These are phyloP conservation scores for Trichoderma sp. DNA, from an alignment of 2,329 filamentous ascomycete genomes.

Conservation along the genomic window DNA sequence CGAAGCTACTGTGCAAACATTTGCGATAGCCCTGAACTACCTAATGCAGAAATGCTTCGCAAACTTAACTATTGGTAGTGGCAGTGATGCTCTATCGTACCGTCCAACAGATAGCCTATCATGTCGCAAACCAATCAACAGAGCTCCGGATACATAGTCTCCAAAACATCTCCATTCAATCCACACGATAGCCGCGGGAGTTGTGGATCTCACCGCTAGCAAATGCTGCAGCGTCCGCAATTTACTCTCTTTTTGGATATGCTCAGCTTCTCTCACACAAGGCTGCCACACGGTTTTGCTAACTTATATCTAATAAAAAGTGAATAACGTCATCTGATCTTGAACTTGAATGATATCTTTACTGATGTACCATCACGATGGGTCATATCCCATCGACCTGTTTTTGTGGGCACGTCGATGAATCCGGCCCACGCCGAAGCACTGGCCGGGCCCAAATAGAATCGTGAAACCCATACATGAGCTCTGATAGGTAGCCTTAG, in stretches of 20 bases:
- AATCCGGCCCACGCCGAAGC: neutral
- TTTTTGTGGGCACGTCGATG: neutral
- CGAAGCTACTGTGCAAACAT: neutral
- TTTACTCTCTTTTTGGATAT: neutral
- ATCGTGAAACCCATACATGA: neutral
- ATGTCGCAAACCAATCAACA: neutral
- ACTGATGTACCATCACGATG: neutral
- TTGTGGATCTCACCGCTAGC: neutral
- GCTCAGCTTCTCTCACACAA: neutral
- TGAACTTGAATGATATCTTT: neutral
- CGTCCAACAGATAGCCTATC: neutral
- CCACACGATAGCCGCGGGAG: neutral
- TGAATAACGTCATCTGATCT: neutral
- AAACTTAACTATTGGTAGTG: neutral
- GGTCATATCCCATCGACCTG: neutral
- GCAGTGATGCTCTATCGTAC: neutral
- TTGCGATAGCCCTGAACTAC: neutral
- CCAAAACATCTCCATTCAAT: neutral
- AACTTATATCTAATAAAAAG: neutral
- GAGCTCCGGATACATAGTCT: neutral
- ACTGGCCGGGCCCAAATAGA: neutral
- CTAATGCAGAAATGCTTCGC: neutral
- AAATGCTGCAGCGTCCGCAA: neutral
- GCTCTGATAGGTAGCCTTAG: neutral
- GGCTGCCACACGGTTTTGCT: neutral